Evolutionary conservation across 2,329 filamentous ascomycete species (phyloP).

Genomic region (Trichoderma brevicompactum): DNA sequence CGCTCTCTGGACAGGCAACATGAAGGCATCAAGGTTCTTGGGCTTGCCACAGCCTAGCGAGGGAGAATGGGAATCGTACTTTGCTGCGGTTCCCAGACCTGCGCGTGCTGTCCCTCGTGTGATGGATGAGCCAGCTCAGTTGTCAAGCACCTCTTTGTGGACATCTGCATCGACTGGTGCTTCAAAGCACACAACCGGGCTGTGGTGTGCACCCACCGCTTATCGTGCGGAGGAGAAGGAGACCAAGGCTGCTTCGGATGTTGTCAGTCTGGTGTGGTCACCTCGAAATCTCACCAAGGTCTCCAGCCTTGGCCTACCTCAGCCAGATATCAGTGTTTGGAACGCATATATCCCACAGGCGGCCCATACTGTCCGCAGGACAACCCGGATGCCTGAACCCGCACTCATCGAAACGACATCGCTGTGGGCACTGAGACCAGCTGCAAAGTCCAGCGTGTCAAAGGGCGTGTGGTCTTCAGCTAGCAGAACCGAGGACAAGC

Average conservation of each 20-base stretch:
- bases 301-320: not conserved
- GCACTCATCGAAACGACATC: conserved; percentile 14
- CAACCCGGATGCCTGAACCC: not conserved
- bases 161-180: not conserved
- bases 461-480: conserved; percentile 8
- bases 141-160: conserved; percentile 14
- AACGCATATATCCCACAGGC: conserved; percentile 13
- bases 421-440: conserved; percentile 5
- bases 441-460: not conserved
- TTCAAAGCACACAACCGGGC: not conserved
- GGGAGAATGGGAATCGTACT: conserved; percentile 42
- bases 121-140: conserved; percentile 13
- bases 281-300: not conserved
- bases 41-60: conserved; percentile 45
- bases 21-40: conserved; percentile 1
- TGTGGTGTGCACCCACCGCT: not conserved
- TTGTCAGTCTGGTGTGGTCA: conserved; percentile 5
- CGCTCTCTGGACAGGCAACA: conserved; percentile 15
- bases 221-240: not conserved
- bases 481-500: not conserved
- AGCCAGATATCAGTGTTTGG: conserved; percentile 6
- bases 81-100: conserved; percentile 28
- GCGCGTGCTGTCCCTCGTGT: conserved; percentile 27
- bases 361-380: not conserved
- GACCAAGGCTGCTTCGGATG: not conserved